Conservation (phyloP, 129 eudicot genomes). For the Kitagawia praeruptora region DNA sequence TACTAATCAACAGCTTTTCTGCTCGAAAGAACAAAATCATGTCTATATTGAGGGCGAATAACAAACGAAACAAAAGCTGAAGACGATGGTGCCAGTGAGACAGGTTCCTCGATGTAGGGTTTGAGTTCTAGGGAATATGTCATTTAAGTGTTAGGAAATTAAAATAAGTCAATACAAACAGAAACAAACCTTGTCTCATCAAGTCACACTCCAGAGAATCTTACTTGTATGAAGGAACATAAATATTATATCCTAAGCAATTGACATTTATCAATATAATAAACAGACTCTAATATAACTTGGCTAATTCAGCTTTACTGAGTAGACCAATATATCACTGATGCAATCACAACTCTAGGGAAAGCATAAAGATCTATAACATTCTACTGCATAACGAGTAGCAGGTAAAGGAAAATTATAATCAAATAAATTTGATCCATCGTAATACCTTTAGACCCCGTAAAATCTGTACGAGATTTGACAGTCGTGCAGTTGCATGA, state of each 20-base stretch:
- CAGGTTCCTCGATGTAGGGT: slow-evolving; percentile 96
- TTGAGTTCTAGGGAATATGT: slow-evolving; percentile 76
- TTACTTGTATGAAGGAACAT: neutral
- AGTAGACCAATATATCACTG: neutral
- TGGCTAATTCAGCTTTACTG: neutral
- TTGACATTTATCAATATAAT: neutral
- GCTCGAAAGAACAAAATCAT: slow-evolving; percentile 80
- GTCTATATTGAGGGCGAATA: slow-evolving; percentile 81
- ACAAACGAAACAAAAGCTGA: slow-evolving; percentile 36
- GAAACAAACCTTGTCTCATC: neutral
- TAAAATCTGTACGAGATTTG: slow-evolving; percentile 63
- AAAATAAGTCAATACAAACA: neutral
- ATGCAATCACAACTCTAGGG: neutral
- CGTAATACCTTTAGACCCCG: slow-evolving; percentile 65
- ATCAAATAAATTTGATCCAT: neutral
- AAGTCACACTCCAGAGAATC: neutral
- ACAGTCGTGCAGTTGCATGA: slow-evolving; percentile 62
- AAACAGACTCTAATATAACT: neutral
- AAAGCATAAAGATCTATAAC: neutral
- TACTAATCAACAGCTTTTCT: slow-evolving; percentile 69
- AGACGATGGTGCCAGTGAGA: slow-evolving; percentile 27
- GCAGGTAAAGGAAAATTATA: neutral
- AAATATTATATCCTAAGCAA: neutral
- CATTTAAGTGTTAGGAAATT: neutral
- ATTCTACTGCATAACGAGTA: neutral